Base-by-base conservation (phyloP, 495 filamentous ascomycete genomes). In the Lepraria neglecta region DNA sequence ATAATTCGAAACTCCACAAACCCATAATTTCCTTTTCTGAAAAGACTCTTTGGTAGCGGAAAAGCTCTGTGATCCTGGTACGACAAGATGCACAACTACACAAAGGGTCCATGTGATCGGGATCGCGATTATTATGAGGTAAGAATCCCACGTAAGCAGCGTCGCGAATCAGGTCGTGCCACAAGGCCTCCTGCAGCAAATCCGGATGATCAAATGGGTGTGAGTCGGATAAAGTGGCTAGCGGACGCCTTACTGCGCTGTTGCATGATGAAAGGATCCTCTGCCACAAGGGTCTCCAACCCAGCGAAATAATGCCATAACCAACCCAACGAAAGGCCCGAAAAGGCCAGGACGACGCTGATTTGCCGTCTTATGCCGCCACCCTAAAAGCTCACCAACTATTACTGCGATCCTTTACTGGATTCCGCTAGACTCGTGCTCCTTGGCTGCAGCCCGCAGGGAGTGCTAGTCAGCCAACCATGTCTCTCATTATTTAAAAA, bases 131-230 rank as follows among this genome's bases (percentile, higher is more conserved):
- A 14, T 35, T 19, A 40, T 28, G 31, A 48, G 48, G 50, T 30
- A 47, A 10, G 6, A 38, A 47, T 52, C 51, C 31, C 42, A 48
- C 51, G 44, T 56, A 61, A 56, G 59, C 59, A 46, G 38, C 52
- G 27, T 47, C 31, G 59, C 59, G 45, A 65, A 65, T 65, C 59
- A 65, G 27, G 17, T 38, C 28, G 52, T 62, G 63, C 63, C 59
- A 63, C 64, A 65, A 58, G 27, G 33, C 60, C 35, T 28, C 45
- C 53, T 46, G 45, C 51, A 61, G 43, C 38, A 43, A 35, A 40
- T 27, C 50, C 63, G 55, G 59, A 28, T 56, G 64, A 58, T 62
- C 59, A 42, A 47, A 44, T 24, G 33, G 30, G 55, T 15, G 24
- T 21, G 50, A 55, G 38, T 54, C 59, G 59, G 59, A 53, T 61